A percentile compares a stretch with the other conserved stretches of the same genome.
phyloP scores from a whole-genome alignment of 2,329 filamentous ascomycete genomes.

The Alternaria gansuensis region DNA sequence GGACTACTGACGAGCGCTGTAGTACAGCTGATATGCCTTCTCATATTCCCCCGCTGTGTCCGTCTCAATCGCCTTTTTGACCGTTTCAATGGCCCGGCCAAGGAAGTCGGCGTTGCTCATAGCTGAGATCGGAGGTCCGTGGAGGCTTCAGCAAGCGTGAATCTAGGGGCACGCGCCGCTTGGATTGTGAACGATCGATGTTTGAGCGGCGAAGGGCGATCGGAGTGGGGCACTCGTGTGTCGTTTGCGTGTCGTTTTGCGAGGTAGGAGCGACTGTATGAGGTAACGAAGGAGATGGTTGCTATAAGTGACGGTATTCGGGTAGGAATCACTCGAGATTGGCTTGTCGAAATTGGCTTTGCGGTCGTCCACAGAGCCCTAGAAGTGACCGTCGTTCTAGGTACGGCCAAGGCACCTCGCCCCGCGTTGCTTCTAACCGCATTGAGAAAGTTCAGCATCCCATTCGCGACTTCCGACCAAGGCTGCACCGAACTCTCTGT shows the following conservation, averaged over 20 bases:
- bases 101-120: constrained; percentile 99
- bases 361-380: constrained; percentile 10
- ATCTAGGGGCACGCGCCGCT: constrained; percentile 6
- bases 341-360: constrained; percentile 2
- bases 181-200: constrained; percentile 14
- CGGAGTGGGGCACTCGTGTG: constrained; percentile 15
- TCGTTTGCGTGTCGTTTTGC: constrained; percentile 2
- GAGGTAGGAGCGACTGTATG: background rate
- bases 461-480: constrained; percentile 32
- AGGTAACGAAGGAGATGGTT: background rate
- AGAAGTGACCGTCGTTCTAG: constrained; percentile 24
- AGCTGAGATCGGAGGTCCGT: constrained; percentile 39
- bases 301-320: background rate
- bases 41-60: constrained; percentile 97
- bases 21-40: constrained; percentile 95
- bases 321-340: background rate
- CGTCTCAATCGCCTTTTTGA: constrained; percentile 96
- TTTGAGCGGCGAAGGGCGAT: constrained; percentile 9
- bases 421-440: constrained; percentile 38
- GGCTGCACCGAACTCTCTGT: constrained; percentile 26
- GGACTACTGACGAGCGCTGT: constrained; percentile 68
- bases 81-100: constrained; percentile 92
- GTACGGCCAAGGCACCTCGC: constrained; percentile 25
- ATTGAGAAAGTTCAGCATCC: constrained; percentile 35
- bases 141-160: constrained; percentile 16